These are phyloP conservation scores for Fusarium pininemorale DNA, from an alignment of 2,329 filamentous ascomycete species.

Conservation along the genomic window DNA sequence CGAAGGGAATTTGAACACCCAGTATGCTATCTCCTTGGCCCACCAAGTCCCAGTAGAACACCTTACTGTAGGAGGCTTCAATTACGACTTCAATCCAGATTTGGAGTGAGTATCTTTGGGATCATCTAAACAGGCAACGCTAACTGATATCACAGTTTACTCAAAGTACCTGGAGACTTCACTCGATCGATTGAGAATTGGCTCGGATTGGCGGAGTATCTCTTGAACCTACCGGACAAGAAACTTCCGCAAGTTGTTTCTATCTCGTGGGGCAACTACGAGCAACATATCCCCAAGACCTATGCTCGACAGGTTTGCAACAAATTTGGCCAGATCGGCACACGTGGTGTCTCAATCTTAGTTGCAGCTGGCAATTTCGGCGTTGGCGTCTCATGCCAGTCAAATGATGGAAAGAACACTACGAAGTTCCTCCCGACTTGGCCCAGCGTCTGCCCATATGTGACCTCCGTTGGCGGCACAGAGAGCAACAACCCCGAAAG, in stretches of 20 bases:
- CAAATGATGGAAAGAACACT: slow-evolving; percentile 49
- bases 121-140: not conserved
- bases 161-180: slow-evolving; percentile 40
- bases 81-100: slow-evolving; percentile 45
- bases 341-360: slow-evolving; percentile 73
- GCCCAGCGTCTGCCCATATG: slow-evolving; percentile 62
- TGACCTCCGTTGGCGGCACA: slow-evolving; percentile 71
- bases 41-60: slow-evolving; percentile 48
- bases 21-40: slow-evolving; percentile 49
- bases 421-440: slow-evolving; percentile 49
- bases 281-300: slow-evolving; percentile 67
- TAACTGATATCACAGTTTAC: slow-evolving; percentile 14
- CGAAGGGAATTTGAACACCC: slow-evolving; percentile 52
- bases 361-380: slow-evolving; percentile 69
- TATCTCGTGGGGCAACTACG: slow-evolving; percentile 77
- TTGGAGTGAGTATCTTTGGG: slow-evolving; percentile 44
- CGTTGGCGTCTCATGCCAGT: slow-evolving; percentile 48
- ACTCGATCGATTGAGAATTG: slow-evolving; percentile 69
- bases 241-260: slow-evolving; percentile 70
- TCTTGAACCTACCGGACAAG: slow-evolving; percentile 62
- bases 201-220: slow-evolving; percentile 68
- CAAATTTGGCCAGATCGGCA: slow-evolving; percentile 71
- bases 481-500: slow-evolving; percentile 60
- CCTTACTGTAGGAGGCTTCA: slow-evolving; percentile 46
- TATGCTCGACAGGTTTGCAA: slow-evolving; percentile 64